Evolutionary conservation across 1,284 basidiomycete species (phyloP), one percentile per base, ranked within the genome.

Genomic region (Ceratobasidium sp.): DNA sequence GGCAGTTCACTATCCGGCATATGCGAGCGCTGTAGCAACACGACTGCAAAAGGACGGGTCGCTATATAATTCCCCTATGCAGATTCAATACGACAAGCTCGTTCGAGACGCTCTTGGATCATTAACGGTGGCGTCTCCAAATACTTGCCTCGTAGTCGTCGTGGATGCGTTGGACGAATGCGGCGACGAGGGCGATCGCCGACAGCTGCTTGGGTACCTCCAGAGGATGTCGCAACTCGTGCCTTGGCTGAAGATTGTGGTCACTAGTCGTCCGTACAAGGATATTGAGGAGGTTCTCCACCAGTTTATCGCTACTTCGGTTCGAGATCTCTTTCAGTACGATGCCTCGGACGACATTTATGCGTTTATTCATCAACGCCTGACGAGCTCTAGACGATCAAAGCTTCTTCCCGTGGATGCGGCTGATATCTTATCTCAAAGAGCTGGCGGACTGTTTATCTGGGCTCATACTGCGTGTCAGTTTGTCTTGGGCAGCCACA

Each of bases 151-250:
- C n/a, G 61, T 73, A 7, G 25, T 73, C 17, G 46, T 77, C 11
- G 59, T 77, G 6, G 68, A 77, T 44, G 76, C 69, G 2, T 49
- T 77, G 1, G 76, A 77, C 61, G 77, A 78, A 59, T 74, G 71
- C 44, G 49, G 22, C 32, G 32, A 40, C 25, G 32, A 32, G 2
- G 29, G 54, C n/a, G 59, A 22, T 43, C 52, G 66, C 22, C 34
- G 29, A 25, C 57, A 40, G 3, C 32, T 67, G 3, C 43, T 70
- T 43, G 57, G 4, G 32, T 43, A 52, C 29, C 34, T 70, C 2
- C 34, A 43, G 5, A 19, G 54, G 25, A 32, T 71, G 19, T 74
- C 71, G 49, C 15, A 37, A 17, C 25, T 64, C 5, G 71, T 74
- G 7, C 29, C 46, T 8, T 74, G 71, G 71, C 32, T 74, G 2